These are phyloP conservation scores for Vanrija humicola DNA, from an alignment of 1,284 basidiomycete species.

Conservation along the genomic window DNA sequence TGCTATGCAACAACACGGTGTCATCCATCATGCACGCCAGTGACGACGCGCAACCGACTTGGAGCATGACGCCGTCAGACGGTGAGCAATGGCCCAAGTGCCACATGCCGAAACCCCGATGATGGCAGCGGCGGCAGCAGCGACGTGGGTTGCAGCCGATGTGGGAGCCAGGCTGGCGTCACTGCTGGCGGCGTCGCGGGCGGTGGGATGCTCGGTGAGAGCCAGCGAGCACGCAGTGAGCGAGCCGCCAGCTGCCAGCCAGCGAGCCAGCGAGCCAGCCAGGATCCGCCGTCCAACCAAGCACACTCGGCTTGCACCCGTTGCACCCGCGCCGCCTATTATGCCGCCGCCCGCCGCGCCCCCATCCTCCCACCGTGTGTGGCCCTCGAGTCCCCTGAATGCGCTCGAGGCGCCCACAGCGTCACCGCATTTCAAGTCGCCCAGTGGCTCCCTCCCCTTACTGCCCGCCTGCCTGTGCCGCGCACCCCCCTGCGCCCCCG, in stretches of 20 bases:
- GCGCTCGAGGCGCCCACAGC: not conserved
- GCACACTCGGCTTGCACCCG: not conserved
- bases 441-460: not conserved
- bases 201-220: too few species aligned
- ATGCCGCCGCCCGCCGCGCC: too few species aligned
- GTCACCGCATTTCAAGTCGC: not conserved
- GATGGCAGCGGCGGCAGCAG: not conserved
- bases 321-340: too few species aligned
- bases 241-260: not conserved
- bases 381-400: too few species aligned
- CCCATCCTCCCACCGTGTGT: too few species aligned
- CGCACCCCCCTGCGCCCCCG: not conserved
- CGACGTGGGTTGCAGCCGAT: not conserved
- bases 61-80: not conserved
- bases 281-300: not conserved
- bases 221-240: not conserved
- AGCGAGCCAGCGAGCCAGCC: not conserved
- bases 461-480: not conserved
- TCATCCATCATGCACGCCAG: slow-evolving; percentile 1
- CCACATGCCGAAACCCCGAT: slow-evolving; percentile 2
- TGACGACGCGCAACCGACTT: not conserved
- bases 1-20: not conserved
- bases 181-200: not conserved
- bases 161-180: not conserved
- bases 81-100: not conserved